Evolutionary conservation across 164 flowering plant genomes (phyloP).

Genomic region (Chimonanthus praecox): DNA sequence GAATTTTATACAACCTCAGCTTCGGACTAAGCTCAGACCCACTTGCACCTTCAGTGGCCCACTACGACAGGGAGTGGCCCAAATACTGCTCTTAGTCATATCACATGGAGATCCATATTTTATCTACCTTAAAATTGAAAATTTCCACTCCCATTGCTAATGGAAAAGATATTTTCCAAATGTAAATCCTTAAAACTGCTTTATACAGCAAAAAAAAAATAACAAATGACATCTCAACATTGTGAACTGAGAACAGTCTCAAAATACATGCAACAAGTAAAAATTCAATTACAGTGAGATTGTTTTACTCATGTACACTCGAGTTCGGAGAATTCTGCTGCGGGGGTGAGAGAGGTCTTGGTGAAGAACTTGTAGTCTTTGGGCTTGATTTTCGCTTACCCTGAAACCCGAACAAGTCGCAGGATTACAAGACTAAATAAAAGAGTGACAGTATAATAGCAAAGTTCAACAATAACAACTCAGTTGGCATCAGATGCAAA

Average conservation of each 20-base stretch:
- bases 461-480: not conserved
- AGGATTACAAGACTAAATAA: not conserved
- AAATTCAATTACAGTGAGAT: not conserved
- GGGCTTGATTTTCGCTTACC: constrained; percentile 68
- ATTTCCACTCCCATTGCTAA: too few relatives aligned
- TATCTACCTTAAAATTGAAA: too few relatives aligned
- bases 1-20: too few relatives aligned
- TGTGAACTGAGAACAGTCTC: not conserved
- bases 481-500: not conserved
- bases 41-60: too few relatives aligned
- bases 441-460: not conserved
- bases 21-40: too few relatives aligned
- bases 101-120: too few relatives aligned
- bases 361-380: constrained; percentile 35
- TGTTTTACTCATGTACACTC: constrained; percentile 37
- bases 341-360: constrained; percentile 73
- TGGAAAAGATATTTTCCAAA: too few relatives aligned
- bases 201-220: not conserved
- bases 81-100: too few relatives aligned
- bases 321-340: constrained; percentile 52
- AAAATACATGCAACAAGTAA: not conserved
- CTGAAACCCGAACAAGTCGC: constrained; percentile 24
- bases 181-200: not conserved
- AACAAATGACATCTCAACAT: not conserved
- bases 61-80: too few relatives aligned